phyloP scores from a whole-genome alignment of 208 protist genomes.

The Angomonas ambiguus region DNA sequence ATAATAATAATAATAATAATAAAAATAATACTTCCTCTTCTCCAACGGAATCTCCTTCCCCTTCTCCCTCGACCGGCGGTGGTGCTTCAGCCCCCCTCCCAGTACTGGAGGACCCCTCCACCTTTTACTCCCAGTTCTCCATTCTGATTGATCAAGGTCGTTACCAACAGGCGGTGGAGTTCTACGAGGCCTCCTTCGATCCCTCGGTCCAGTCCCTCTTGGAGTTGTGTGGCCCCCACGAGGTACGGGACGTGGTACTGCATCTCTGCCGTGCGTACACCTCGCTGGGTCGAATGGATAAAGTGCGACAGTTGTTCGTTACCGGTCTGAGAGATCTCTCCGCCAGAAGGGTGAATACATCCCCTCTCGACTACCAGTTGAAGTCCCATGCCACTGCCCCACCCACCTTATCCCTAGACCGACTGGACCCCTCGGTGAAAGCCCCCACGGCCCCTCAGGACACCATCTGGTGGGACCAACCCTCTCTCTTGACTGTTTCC shows the following conservation, averaged over 20 bases:
- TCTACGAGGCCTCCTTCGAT: constrained; percentile 32
- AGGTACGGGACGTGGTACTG: constrained; percentile 46
- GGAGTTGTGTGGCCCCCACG: constrained; percentile 31
- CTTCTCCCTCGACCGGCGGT: not conserved
- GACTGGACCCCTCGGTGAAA: not conserved
- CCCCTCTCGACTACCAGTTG: not conserved
- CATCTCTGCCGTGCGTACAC: constrained; percentile 65
- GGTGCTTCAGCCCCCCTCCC: not conserved
- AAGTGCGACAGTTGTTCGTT: constrained; percentile 52
- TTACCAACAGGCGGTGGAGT: constrained; percentile 22
- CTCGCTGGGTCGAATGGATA: constrained; percentile 53
- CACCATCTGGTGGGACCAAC: constrained; percentile 5
- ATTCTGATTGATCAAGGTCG: constrained; percentile 9
- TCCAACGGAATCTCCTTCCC: no score
- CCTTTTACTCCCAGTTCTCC: not conserved
- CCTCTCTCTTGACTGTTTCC: constrained; percentile 19
- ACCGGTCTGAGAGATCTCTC: constrained; percentile 50
- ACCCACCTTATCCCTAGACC: not conserved
- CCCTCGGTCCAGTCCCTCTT: constrained; percentile 23
- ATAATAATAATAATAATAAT: no score
- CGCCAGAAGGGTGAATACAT: not conserved
- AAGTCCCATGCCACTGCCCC: constrained; percentile 5
- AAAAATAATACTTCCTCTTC: no score
- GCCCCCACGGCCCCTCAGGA: not conserved
- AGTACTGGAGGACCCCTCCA: not conserved